Conservation (phyloP, 2,329 filamentous ascomycete genomes). For the Fusarium ramigenum region DNA sequence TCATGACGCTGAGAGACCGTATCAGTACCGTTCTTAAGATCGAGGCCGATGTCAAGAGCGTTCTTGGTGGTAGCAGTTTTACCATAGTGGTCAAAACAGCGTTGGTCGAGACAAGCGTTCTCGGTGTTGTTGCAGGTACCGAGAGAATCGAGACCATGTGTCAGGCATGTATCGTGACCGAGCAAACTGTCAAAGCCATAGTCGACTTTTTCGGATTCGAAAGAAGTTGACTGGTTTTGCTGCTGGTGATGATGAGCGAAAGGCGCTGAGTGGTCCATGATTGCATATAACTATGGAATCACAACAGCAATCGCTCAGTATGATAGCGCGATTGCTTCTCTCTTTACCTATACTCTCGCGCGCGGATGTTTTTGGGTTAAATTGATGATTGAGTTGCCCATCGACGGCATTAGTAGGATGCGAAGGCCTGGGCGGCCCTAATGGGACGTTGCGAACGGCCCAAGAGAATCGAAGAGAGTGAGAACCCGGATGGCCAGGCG, state of each 20-base stretch:
- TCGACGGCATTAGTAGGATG: slow-evolving; percentile 19
- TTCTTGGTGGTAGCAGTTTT: slow-evolving; percentile 22
- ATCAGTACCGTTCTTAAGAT: slow-evolving; percentile 13
- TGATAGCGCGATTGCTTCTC: slow-evolving; percentile 3
- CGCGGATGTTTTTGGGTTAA: background rate
- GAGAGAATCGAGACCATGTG: slow-evolving; percentile 41
- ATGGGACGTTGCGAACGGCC: slow-evolving; percentile 34
- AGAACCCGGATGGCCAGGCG: slow-evolving; percentile 46
- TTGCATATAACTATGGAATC: slow-evolving; percentile 8
- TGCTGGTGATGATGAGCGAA: slow-evolving; percentile 35
- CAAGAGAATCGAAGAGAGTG: slow-evolving; percentile 31
- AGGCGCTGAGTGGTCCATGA: slow-evolving; percentile 35
- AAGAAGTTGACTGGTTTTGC: slow-evolving; percentile 22
- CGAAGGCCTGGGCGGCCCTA: slow-evolving; percentile 17
- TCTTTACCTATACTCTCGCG: background rate
- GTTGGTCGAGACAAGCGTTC: slow-evolving; percentile 46
- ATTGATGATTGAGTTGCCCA: slow-evolving; percentile 9
- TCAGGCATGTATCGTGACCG: slow-evolving; percentile 36
- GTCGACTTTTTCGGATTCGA: slow-evolving; percentile 43
- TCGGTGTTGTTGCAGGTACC: slow-evolving; percentile 46
- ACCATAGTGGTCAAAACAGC: slow-evolving; percentile 40
- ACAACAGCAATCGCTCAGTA: slow-evolving; percentile 14
- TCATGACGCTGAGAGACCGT: background rate
- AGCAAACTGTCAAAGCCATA: slow-evolving; percentile 45
- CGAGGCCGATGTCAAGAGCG: slow-evolving; percentile 30